Percentiles rank a stretch among this genome's conserved stretches.
Conservation (phyloP, 768 basidiomycete species). For the Rhodotorula toruloides region DNA sequence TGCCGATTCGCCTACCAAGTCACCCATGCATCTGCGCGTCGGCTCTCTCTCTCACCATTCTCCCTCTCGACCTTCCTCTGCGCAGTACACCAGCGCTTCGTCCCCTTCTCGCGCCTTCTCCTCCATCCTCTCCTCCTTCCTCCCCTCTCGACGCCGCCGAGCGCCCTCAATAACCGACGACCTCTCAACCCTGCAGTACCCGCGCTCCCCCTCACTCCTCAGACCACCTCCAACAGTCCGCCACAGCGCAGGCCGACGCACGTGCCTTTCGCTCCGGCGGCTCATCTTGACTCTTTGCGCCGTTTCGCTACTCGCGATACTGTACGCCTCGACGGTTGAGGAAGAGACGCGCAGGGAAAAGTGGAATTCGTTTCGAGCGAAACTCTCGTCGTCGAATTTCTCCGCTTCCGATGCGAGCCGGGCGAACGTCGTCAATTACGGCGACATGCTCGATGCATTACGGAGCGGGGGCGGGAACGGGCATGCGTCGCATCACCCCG, state of each 20-base stretch:
- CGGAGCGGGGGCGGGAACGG: too few species aligned
- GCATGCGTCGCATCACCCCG: too few species aligned
- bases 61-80: not conserved
- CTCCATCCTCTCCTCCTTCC: constrained; percentile 6
- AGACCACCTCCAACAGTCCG: constrained; percentile 13
- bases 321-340: too few species aligned
- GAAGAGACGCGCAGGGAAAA: too few species aligned
- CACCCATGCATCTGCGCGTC: not conserved
- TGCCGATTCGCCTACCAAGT: not conserved
- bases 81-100: not conserved
- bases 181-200: constrained; percentile 4
- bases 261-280: too few species aligned
- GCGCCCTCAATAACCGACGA: not conserved
- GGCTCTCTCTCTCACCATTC: not conserved
- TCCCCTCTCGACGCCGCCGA: constrained; percentile 12
- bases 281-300: not conserved
- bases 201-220: constrained; percentile 15
- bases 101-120: not conserved
- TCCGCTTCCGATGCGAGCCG: too few species aligned
- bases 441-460: too few species aligned
- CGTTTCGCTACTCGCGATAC: not conserved
- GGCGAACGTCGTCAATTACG: too few species aligned
- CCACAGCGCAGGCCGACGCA: not conserved
- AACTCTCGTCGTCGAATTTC: too few species aligned
- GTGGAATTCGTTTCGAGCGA: too few species aligned